A percentile compares a stretch with the other conserved stretches of the same genome.
phyloP scores from a whole-genome alignment of 2,329 filamentous ascomycete genomes.

The Cladosporium cucumerinum region DNA sequence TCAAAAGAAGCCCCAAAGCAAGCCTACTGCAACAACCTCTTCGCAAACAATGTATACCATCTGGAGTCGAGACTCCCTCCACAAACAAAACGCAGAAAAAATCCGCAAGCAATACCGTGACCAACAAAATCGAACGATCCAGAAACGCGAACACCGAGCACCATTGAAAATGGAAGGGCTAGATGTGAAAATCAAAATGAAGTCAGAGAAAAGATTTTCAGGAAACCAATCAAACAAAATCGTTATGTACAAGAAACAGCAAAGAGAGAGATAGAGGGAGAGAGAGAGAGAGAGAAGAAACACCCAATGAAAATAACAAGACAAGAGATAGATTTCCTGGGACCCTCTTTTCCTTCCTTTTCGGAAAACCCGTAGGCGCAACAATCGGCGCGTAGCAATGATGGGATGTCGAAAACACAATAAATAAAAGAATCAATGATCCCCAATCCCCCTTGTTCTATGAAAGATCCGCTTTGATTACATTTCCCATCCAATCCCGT shows the following conservation, averaged over 20 bases:
- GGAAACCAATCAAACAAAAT: neutral
- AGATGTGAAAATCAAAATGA: neutral
- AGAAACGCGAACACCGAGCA: neutral
- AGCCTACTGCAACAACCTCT: neutral
- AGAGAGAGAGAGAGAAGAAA: neutral
- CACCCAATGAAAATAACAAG: neutral
- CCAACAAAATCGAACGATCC: neutral
- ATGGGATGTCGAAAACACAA: neutral
- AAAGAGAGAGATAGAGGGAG: neutral
- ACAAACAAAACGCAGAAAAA: neutral
- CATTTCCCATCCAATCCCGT: neutral
- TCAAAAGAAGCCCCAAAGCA: neutral
- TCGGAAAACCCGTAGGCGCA: neutral
- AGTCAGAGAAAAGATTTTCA: neutral
- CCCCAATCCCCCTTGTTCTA: neutral
- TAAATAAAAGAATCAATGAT: neutral
- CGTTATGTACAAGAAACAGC: neutral
- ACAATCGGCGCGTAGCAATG: neutral
- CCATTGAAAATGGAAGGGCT: neutral
- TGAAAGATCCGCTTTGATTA: neutral
- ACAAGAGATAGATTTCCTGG: neutral
- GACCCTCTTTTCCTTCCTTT: neutral
- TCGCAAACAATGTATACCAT: neutral
- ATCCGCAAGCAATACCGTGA: neutral
- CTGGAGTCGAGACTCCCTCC: neutral